phyloP scores from a whole-genome alignment of 768 basidiomycete species.

The Trametes cinnabarina region DNA sequence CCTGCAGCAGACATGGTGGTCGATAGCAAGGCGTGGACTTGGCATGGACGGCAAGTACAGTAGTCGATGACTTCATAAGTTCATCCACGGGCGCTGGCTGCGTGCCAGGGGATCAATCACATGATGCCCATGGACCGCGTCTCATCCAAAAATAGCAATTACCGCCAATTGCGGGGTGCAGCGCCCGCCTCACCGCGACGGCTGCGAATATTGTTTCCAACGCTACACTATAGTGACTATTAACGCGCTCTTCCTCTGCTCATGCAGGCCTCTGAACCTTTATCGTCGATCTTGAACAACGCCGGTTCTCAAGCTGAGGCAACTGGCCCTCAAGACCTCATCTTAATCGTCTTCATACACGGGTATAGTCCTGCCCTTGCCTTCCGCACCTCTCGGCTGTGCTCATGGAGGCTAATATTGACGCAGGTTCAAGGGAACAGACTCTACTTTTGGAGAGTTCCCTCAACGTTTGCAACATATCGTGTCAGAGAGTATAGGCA shows the following conservation, averaged over 20 bases:
- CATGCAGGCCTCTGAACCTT: conserved; percentile 5
- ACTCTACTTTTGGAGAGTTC: conserved; percentile 74
- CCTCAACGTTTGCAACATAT: conserved; percentile 78
- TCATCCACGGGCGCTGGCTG: background rate
- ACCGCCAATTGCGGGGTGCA: conserved; percentile 3
- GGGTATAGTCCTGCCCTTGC: conserved; percentile 47
- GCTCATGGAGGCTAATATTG: background rate
- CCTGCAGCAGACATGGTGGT: background rate
- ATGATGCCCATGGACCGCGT: background rate
- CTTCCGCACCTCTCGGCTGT: no score
- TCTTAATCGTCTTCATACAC: conserved; percentile 78
- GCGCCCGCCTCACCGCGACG: background rate
- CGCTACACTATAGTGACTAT: no score
- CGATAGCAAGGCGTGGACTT: background rate
- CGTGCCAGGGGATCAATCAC: background rate
- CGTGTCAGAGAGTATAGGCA: conserved; percentile 59
- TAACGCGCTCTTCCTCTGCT: no score
- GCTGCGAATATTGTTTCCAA: no score
- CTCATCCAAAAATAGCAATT: conserved; percentile 9
- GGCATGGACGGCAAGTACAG: background rate
- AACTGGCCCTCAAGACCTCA: conserved; percentile 36
- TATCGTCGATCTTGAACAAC: background rate
- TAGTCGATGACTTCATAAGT: background rate
- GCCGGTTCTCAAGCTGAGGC: background rate
- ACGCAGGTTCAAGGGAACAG: conserved; percentile 62